Conservation (phyloP, 2,329 filamentous ascomycete species). For the Coniochaeta prunicola region DNA sequence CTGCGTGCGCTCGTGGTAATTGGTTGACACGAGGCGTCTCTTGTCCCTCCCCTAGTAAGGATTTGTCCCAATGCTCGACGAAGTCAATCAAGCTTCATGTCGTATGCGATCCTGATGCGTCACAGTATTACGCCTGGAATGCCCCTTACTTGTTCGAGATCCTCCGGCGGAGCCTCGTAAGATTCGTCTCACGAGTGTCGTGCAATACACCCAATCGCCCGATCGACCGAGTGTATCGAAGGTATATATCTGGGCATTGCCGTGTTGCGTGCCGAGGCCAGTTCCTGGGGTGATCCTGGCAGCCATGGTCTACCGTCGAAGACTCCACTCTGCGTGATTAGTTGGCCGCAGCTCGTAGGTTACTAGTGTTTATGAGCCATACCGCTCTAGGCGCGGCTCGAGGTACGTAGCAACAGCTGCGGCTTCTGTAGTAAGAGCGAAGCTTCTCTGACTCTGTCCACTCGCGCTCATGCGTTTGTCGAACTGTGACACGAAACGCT, state of each 20-base stretch:
- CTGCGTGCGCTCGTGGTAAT: too few species aligned
- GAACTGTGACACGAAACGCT: neutral
- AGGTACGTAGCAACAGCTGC: neutral
- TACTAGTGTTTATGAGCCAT: neutral
- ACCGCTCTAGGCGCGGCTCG: neutral
- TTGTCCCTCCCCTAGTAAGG: too few species aligned
- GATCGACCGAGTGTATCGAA: constrained; percentile 99
- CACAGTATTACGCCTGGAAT: too few species aligned
- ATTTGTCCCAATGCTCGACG: too few species aligned
- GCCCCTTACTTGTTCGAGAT: too few species aligned
- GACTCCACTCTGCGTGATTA: neutral
- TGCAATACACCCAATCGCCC: too few species aligned
- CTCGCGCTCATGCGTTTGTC: neutral
- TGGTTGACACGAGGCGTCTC: too few species aligned
- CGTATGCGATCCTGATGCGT: too few species aligned
- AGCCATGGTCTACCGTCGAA: neutral
- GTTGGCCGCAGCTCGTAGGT: neutral
- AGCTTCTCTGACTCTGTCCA: neutral
- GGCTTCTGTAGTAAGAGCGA: neutral
- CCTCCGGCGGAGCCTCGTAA: too few species aligned
- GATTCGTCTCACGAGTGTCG: too few species aligned
- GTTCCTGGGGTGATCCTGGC: neutral
- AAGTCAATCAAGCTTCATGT: too few species aligned
- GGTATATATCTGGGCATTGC: constrained; percentile 94
- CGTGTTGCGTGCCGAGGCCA: constrained; percentile 96